phyloP scores from a whole-genome alignment of 2,329 filamentous ascomycete genomes.

The Aureobasidium subglaciale region DNA sequence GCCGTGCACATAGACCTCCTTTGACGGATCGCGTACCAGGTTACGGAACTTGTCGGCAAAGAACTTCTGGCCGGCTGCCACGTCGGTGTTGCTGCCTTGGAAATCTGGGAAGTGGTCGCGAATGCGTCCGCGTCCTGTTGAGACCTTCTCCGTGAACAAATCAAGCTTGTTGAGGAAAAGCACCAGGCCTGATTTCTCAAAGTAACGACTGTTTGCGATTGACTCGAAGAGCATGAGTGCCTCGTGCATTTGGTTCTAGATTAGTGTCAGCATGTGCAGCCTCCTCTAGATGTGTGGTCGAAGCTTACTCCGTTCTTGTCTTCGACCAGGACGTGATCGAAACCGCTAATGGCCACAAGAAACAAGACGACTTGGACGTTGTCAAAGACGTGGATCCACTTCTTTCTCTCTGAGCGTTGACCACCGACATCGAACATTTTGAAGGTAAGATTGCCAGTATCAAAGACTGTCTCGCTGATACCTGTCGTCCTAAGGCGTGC shows the following conservation, averaged over 20 bases:
- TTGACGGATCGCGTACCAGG: conserved; percentile 42
- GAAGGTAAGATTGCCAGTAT: conserved; percentile 89
- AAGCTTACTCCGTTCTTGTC: conserved; percentile 60
- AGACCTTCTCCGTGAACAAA: conserved; percentile 47
- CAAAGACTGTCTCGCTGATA: conserved; percentile 95
- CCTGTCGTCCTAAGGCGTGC: conserved; percentile 97
- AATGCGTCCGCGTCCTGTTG: conserved; percentile 40
- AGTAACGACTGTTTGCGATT: conserved; percentile 66
- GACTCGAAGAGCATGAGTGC: conserved; percentile 64
- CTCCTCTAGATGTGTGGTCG: conserved; percentile 27
- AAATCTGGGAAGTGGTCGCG: conserved; percentile 45
- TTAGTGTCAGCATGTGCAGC: not conserved
- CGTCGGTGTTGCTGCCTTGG: conserved; percentile 36
- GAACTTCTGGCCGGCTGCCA: conserved; percentile 43
- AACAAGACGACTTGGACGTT: conserved; percentile 96
- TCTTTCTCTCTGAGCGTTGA: conserved; percentile 93
- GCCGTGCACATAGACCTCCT: conserved; percentile 47
- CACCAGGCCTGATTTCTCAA: conserved; percentile 66
- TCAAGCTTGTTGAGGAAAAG: conserved; percentile 71
- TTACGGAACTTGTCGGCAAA: conserved; percentile 46
- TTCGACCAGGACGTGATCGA: conserved; percentile 92
- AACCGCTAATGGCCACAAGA: conserved; percentile 93
- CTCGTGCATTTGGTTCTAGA: conserved; percentile 66
- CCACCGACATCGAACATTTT: conserved; percentile 97
- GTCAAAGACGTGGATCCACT: conserved; percentile 99